Percentiles rank a stretch among this genome's conserved stretches.
Conservation (phyloP, 23 red algal species). For the Cyanidioschyzon merolae region DNA sequence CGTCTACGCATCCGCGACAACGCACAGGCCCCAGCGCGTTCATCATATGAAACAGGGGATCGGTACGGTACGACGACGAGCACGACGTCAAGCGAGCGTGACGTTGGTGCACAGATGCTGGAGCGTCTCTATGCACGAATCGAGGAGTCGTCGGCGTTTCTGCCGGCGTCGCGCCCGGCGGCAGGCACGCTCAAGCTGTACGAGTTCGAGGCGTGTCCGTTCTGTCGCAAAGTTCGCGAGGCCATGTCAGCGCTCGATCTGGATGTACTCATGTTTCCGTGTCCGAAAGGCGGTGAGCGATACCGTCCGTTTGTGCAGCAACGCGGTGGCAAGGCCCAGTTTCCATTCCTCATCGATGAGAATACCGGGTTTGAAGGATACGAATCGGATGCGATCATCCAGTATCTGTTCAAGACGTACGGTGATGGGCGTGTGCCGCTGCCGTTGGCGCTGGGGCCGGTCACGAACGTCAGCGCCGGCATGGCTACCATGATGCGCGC, state of each 20-base stretch:
- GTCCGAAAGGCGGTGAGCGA: constrained; percentile 48
- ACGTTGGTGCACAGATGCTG: background rate
- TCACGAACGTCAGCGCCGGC: constrained; percentile 42
- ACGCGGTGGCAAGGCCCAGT: constrained; percentile 61
- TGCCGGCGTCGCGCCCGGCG: constrained; percentile 44
- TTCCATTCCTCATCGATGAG: constrained; percentile 75
- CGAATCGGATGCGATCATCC: constrained; percentile 76
- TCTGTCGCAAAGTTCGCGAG: constrained; percentile 80
- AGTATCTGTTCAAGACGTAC: constrained; percentile 80
- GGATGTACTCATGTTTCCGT: constrained; percentile 69
- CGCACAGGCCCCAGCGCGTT: background rate
- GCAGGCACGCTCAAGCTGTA: constrained; percentile 50
- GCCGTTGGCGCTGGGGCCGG: constrained; percentile 26
- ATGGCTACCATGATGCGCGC: constrained; percentile 29
- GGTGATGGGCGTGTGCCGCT: constrained; percentile 49
- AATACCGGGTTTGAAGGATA: constrained; percentile 80
- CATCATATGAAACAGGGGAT: background rate
- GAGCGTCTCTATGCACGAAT: constrained; percentile 22
- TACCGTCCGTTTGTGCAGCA: constrained; percentile 53
- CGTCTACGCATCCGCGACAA: constrained; percentile 25
- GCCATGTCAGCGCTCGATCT: constrained; percentile 68
- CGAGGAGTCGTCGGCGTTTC: constrained; percentile 60
- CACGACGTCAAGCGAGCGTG: background rate
- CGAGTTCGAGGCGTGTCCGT: constrained; percentile 82
- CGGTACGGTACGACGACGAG: background rate